Base-by-base conservation (phyloP, 352 stramenopile species). In the Phytophthora constricta region DNA sequence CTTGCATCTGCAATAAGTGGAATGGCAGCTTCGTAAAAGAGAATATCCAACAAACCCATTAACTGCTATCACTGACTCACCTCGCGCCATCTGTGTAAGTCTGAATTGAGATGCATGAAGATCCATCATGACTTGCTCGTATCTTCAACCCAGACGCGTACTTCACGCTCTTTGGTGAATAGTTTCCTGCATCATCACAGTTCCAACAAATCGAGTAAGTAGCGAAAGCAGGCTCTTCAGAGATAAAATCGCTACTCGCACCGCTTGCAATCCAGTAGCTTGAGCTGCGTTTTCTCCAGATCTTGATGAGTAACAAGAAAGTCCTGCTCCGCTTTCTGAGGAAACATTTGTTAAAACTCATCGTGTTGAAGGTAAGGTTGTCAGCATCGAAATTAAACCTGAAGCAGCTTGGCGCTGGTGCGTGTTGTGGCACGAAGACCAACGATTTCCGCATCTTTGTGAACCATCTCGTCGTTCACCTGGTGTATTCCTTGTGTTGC, bases 91-190 rank as follows among this genome's bases (percentile, higher is more conserved):
- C 58, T 92, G 84, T 3, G 84, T 83, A 22, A 93, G 72, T 1
- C 79, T 81, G 52, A 90, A 86, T 63, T 95, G 86, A 5, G 86
- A 79, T 8, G 78, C 84, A 49, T 95, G 86, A 9, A 95, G 70
- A 54, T 95, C 86, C 65, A 95, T 77, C 84, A 93, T 95, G 22
- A 91, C 86, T 57, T 95, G 86, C 31, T 95, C 86, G 46, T 95
- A 95, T 47, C 84, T 74, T 92, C 75, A 26, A 92, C 91, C 86
- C 86, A 95, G 3, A 90, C 50, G 7, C 74, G 72, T 7, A 90
- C 79, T 61, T 93, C 83, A 1, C 70, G 62, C 17, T 89, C 78
- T 27, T 86, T 87, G 17, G 77, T 72, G 3, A 58, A 72, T 9
- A 87, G 34, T 57, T 76, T 83, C 9, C 82, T 90, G 48, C 5